Evolutionary conservation across 1,284 basidiomycete genomes (phyloP), one percentile per base, ranked within the genome.

Genomic region (Polyporus tsugae): DNA sequence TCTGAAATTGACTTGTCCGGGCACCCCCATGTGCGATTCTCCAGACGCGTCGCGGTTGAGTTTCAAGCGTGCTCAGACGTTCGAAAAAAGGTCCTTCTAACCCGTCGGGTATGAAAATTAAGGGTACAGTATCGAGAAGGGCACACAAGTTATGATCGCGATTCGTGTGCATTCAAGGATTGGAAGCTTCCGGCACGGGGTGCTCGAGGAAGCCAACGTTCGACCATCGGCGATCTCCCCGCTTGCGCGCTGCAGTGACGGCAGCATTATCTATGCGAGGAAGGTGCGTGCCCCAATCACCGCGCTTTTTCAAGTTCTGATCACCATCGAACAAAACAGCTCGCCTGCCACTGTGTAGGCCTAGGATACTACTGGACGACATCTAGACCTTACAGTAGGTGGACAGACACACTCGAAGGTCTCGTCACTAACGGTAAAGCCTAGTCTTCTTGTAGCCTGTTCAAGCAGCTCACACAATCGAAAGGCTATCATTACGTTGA

Each of bases 261-360:
- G 35, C 19, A 7, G 22, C 53, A 22, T 65, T 65, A 65, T 65
- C 64, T 65, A 65, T 39, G 64, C 64, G 64, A 60, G 44, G 4
- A 15, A 29, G 44, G 35, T 44, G 36, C 58, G 58, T 65, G 64
- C 38, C 19, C 6, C 25, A 25, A n/a, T 57, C 22, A 15, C 7
- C 41, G 29, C 19, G 33, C 53, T 17, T 15, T 53, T 29, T 22
- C 22, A 29, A 13, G 39, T 39, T 10, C 9, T 39, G 13, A 25
- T 25, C 46, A 25, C 17, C 22, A 6, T 17, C 19, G n/a, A 11
- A 49, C 46, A 49, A 49, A 39, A 10, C 46, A 49, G n/a, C 46
- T 42, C 19, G 5, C 41, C 11, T 29, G 29, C 29, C 29, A 29
- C 29, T 29, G 29, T 29, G 29, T 29, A 17, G 41, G 41, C 15